A percentile compares a stretch with the other conserved stretches of the same genome.
These are phyloP conservation scores for Gaertneriomyces sp. DNA, from an alignment of 192 early-diverging fungal genomes.

Conservation along the genomic window DNA sequence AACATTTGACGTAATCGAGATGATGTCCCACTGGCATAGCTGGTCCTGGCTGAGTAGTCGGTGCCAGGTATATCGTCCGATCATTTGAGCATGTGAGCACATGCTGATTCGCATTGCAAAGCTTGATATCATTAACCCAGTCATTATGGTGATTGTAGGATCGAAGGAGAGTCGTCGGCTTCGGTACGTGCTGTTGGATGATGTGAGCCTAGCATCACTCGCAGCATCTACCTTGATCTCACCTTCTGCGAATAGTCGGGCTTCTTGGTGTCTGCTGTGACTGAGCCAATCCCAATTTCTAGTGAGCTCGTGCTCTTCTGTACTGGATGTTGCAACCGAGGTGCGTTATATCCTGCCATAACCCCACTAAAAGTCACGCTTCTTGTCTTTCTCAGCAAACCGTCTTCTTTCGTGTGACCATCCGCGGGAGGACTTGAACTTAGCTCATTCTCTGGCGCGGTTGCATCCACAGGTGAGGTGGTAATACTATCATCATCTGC, in stretches of 20 bases:
- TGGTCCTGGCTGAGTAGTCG: conserved; percentile 23
- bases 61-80: conserved; percentile 69
- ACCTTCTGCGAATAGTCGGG: too few relatives aligned
- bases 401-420: neutral
- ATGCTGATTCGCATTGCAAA: conserved; percentile 60
- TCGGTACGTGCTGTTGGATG: conserved; percentile 21
- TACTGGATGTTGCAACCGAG: too few relatives aligned
- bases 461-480: neutral
- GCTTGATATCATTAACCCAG: conserved; percentile 94
- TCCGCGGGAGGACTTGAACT: neutral
- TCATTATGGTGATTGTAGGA: conserved; percentile 82
- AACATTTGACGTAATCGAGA: conserved; percentile 85
- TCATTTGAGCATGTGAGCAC: conserved; percentile 91
- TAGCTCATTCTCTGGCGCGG: conserved; percentile 1
- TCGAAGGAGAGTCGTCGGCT: conserved; percentile 61
- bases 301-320: too few relatives aligned
- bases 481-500: neutral
- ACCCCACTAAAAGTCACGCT: conserved; percentile 21
- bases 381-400: conserved; percentile 17
- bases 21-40: conserved; percentile 73
- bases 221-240: too few relatives aligned
- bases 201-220: neutral
- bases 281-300: too few relatives aligned
- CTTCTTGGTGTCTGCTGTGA: too few relatives aligned
- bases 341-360: too few relatives aligned